Evolutionary conservation across 208 protist genomes (phyloP), one percentile per base, ranked within the genome.

Genomic region (Acanthamoeba culbertsoni): DNA sequence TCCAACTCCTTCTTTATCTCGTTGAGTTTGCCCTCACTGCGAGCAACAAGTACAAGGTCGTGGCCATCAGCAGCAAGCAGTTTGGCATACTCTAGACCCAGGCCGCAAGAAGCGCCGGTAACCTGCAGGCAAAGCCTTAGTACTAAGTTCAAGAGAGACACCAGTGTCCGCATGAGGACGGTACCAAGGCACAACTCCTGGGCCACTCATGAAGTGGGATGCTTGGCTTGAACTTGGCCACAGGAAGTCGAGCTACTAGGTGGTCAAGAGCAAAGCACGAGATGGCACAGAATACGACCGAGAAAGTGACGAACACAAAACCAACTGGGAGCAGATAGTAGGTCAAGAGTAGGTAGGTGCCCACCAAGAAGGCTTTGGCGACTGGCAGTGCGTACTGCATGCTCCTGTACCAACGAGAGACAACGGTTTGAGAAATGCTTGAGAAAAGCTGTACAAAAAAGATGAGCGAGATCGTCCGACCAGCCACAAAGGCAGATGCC

Each of bases 21-120:
- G 0, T 59, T 31, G 23, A 89, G 79, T 51, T 89, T 89, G 51
- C 40, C 79, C 1, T 57, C 51, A 20, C 79, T 89, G 28, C 79
- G 79, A 16, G 79, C 79, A 2, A 89, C 79, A 3, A 89, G 55
- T 28, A 89, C 79, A n/a, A 89, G 28, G 79, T 89, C 79, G 79
- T 89, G 55, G 33, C 79, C 79, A 20, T 89, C 79, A 5, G 79
- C 79, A 4, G 79, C 79, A 18, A 89, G 79, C 79, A 89, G 79
- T 51, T 89, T 89, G n/a, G 79, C 79, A 31, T 68, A 89, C 51
- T 89, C 79, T 12, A 45, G 65, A 4, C 79, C 79, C 51, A 89
- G 79, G 14, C 79, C 79, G 0, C 55, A 18, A 46, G 79, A 89
- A 2, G 79, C 79, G 7, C 79, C 79, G 4, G 79, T 89, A 26